Conservation (phyloP, 768 basidiomycete genomes). For the Erythrobasidium yunnanense region DNA sequence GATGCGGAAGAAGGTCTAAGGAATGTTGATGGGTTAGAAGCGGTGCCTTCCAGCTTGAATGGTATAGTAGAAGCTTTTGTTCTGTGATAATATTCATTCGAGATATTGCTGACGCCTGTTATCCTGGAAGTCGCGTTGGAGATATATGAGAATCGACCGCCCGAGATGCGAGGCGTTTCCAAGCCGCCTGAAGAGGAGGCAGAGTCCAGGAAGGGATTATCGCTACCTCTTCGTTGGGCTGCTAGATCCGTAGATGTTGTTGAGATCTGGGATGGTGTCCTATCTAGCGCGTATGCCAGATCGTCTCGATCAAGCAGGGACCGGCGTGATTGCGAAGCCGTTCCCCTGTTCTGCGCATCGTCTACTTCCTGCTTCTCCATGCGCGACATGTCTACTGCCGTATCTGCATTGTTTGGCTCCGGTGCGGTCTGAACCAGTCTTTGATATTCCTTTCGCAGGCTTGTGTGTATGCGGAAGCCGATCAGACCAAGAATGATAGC, state of each 20-base stretch:
- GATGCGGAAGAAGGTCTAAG: too few relatives aligned
- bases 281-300: neutral
- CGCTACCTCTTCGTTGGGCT: neutral
- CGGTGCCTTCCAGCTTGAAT: too few relatives aligned
- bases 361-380: too few relatives aligned
- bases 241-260: neutral
- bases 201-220: neutral
- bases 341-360: too few relatives aligned
- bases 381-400: too few relatives aligned
- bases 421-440: too few relatives aligned
- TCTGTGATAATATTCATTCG: neutral
- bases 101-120: neutral
- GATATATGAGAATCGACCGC: neutral
- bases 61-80: neutral
- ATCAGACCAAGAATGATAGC: too few relatives aligned
- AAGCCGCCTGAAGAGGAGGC: neutral
- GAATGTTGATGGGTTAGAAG: too few relatives aligned
- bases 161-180: neutral
- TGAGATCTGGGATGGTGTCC: neutral
- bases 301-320: neutral
- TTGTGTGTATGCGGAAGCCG: too few relatives aligned
- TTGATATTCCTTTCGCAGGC: too few relatives aligned
- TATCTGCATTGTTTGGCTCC: too few relatives aligned
- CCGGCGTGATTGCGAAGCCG: neutral
- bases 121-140: neutral